Conservation (phyloP, 2,329 filamentous ascomycete species). For the Penicillium sumatraense region DNA sequence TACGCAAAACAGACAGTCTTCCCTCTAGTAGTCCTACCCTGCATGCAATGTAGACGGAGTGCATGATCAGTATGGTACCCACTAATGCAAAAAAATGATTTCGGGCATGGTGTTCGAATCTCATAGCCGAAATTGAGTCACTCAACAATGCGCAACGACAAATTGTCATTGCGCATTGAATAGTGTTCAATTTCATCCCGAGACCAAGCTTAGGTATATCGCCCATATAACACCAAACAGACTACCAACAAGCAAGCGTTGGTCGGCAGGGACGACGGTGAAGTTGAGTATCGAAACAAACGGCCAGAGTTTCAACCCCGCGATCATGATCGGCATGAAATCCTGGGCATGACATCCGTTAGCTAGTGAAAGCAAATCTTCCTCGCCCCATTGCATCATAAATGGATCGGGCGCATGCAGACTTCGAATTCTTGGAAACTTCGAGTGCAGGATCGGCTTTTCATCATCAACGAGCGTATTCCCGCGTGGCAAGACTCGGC, state of each 20-base stretch:
- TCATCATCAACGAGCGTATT: background rate
- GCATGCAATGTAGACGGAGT: no score
- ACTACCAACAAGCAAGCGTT: conserved; percentile 40
- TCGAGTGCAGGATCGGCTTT: background rate
- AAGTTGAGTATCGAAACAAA: conserved; percentile 46
- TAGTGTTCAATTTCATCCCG: conserved; percentile 19
- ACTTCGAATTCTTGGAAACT: background rate
- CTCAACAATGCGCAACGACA: background rate
- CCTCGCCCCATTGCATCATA: background rate
- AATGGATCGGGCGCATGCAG: background rate
- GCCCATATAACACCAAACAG: conserved; percentile 45
- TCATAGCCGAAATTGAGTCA: background rate
- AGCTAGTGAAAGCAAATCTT: background rate
- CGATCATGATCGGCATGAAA: conserved; percentile 42
- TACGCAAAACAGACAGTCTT: no score
- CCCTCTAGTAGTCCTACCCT: no score
- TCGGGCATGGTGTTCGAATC: no score
- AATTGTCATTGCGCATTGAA: no score
- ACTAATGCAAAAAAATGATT: background rate
- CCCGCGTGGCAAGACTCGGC: background rate
- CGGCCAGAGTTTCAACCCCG: conserved; percentile 46
- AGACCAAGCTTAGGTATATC: conserved; percentile 43
- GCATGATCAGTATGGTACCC: background rate
- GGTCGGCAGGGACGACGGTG: conserved; percentile 40
- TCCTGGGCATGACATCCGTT: conserved; percentile 29